Conservation (phyloP, 1,139 yeast genomes). For the Ogataea hybrid region DNA sequence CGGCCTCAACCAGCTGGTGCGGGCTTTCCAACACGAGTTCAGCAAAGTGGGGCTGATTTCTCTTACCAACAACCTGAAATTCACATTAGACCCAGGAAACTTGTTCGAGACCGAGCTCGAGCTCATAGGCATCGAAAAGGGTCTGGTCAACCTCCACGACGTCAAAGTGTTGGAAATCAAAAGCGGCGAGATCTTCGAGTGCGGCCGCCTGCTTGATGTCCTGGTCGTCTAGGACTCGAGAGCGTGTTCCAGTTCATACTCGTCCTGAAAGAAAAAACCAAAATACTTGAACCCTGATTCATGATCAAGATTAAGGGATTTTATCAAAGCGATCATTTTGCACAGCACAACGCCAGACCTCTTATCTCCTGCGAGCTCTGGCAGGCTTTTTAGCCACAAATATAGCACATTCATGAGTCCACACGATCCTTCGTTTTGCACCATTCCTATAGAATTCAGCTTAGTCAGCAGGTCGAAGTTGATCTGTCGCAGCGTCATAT, state of each 20-base stretch:
- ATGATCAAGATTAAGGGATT: conserved; percentile 23
- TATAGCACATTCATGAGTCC: conserved; percentile 24
- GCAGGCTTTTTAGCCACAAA: conserved; percentile 27
- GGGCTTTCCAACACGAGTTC: conserved; percentile 29
- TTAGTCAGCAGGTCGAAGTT: conserved; percentile 12
- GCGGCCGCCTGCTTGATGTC: conserved; percentile 70
- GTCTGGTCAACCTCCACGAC: conserved; percentile 65
- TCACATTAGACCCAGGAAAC: conserved; percentile 55
- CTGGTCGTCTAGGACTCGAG: conserved; percentile 42
- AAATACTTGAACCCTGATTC: conserved; percentile 23
- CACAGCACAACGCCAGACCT: conserved; percentile 14
- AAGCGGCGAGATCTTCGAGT: conserved; percentile 70
- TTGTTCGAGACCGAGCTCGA: conserved; percentile 64
- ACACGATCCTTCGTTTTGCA: conserved; percentile 21
- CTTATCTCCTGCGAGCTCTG: conserved; percentile 7
- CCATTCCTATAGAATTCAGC: conserved; percentile 21
- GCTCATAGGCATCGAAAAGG: conserved; percentile 61
- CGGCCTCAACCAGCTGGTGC: conserved; percentile 25
- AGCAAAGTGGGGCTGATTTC: conserved; percentile 50
- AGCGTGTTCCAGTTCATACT: conserved; percentile 23
- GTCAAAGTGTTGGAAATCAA: conserved; percentile 59
- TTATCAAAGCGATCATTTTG: conserved; percentile 22
- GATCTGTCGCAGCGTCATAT: conserved; percentile 14
- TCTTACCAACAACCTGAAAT: conserved; percentile 60
- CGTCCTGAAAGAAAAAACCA: conserved; percentile 29